Evolutionary conservation across 768 basidiomycete species (phyloP), one percentile per base, ranked within the genome.

Genomic region (Leccinum sublutescens): DNA sequence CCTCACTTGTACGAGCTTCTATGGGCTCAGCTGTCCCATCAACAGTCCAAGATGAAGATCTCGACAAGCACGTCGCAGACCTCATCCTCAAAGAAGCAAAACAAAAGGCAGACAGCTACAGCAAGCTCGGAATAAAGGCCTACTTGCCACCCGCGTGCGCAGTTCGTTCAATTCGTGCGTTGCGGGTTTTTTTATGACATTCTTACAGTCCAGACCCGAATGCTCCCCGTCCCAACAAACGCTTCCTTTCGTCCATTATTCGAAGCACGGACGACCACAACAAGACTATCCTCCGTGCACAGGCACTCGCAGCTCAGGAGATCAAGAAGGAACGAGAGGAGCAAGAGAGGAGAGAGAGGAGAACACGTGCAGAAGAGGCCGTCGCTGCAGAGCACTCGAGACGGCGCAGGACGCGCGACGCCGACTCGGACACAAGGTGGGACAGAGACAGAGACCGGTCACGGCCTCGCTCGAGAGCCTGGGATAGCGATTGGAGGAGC

Each of bases 221-320:
- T 72, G 86, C 85, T 1, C 93, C 93, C 0, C 86, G 83, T 64
- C 74, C 95, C 34, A 91, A 92, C 75, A 92, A 92, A 68, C 89
- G 90, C 0, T 92, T 92, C 69, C 76, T 92, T 25, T 82, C 85
- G 0, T 87, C 88, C 21, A 94, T 99, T 61, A 95, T 99, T 57
- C 85, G 88, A 64, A 94, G 85, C 64, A 97, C 97, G 4, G 95
- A 97, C 70, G 95, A 95, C 58, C 97, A 99, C 69, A 99, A 99
- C 74, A 86, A 88, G 74, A 86, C 89, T 12, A 79, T 99, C 50
- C 71, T 92, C 21, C 82, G 83, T 56, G 82, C 89, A 25, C 90
- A 92, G 73, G 87, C 87, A 0, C 71, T 77, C 12, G 88, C 89
- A 34, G 87, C 88, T 2, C 81, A 89, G 63, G 89, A 91, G 63